Evolutionary conservation across 371 early-diverging fungal species (phyloP).

Genomic region (Mucor lusitanicus): DNA sequence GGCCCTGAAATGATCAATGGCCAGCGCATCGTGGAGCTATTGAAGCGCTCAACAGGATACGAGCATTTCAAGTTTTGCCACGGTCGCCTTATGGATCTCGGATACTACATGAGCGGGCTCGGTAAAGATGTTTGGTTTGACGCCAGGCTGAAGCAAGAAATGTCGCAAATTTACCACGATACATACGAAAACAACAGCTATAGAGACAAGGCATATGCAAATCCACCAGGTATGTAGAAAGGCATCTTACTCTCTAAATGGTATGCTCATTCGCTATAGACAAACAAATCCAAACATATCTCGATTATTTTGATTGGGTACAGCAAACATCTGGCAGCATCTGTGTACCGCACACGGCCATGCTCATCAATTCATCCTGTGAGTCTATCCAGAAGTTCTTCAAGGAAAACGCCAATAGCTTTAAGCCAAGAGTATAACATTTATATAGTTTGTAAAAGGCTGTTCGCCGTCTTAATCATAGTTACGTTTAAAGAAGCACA

Average conservation of each 20-base stretch:
- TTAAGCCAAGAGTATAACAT: slow-evolving; percentile 31
- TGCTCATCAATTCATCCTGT: slow-evolving; percentile 24
- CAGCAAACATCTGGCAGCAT: slow-evolving; percentile 27
- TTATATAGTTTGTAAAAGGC: background rate
- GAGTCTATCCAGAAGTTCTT: slow-evolving; percentile 23
- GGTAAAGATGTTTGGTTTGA: slow-evolving; percentile 36
- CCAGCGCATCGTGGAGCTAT: slow-evolving; percentile 16
- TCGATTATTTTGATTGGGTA: slow-evolving; percentile 39
- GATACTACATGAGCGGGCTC: slow-evolving; percentile 26
- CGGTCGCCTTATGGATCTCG: slow-evolving; percentile 30
- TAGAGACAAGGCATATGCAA: slow-evolving; percentile 17
- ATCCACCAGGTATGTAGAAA: slow-evolving; percentile 24
- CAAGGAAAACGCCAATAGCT: slow-evolving; percentile 30
- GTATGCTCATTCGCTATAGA: slow-evolving; percentile 3
- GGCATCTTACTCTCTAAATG: background rate
- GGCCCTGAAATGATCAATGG: slow-evolving; percentile 30
- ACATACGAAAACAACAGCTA: slow-evolving; percentile 17
- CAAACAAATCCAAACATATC: slow-evolving; percentile 30
- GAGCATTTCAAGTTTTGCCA: slow-evolving; percentile 18
- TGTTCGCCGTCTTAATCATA: background rate
- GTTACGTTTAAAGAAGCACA: background rate
- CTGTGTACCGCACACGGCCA: slow-evolving; percentile 26
- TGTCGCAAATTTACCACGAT: slow-evolving; percentile 30
- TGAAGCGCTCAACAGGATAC: slow-evolving; percentile 25
- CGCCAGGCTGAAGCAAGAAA: slow-evolving; percentile 32